phyloP scores from a whole-genome alignment of 495 filamentous ascomycete species.

The Bacidia gigantensis region DNA sequence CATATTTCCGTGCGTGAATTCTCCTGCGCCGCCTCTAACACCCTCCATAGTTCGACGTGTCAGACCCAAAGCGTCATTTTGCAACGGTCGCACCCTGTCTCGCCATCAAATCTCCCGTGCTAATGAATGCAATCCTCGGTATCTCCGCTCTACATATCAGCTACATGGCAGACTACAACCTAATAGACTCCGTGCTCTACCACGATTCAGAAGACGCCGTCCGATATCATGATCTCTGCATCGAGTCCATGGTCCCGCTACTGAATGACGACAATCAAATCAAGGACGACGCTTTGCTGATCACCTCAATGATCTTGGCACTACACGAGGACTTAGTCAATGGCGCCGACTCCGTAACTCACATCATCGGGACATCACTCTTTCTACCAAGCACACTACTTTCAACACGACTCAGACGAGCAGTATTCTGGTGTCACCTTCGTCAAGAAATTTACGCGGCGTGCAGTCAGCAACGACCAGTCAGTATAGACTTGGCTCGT shows the following conservation, averaged over 20 bases:
- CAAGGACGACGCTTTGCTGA: conserved; percentile 10
- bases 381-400: conserved; percentile 3
- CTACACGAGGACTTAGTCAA: conserved; percentile 8
- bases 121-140: conserved; percentile 11
- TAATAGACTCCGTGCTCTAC: conserved; percentile 1
- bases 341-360: neutral
- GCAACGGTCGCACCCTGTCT: conserved; percentile 6
- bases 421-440: conserved; percentile 11
- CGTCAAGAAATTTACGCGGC: conserved; percentile 8
- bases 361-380: conserved; percentile 7
- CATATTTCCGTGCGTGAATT: no score
- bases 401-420: conserved; percentile 4
- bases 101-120: neutral
- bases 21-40: no score
- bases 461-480: conserved; percentile 5
- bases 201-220: conserved; percentile 9
- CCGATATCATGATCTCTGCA: conserved; percentile 8
- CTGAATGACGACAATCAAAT: conserved; percentile 3
- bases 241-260: conserved; percentile 8
- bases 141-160: conserved; percentile 7
- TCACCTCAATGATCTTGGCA: conserved; percentile 5
- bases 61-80: conserved; percentile 8
- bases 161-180: neutral
- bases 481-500: conserved; percentile 4
- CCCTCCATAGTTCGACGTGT: conserved; percentile 5